Conservation (phyloP, 352 stramenopile genomes). For the Halophytophthora polymorphica region DNA sequence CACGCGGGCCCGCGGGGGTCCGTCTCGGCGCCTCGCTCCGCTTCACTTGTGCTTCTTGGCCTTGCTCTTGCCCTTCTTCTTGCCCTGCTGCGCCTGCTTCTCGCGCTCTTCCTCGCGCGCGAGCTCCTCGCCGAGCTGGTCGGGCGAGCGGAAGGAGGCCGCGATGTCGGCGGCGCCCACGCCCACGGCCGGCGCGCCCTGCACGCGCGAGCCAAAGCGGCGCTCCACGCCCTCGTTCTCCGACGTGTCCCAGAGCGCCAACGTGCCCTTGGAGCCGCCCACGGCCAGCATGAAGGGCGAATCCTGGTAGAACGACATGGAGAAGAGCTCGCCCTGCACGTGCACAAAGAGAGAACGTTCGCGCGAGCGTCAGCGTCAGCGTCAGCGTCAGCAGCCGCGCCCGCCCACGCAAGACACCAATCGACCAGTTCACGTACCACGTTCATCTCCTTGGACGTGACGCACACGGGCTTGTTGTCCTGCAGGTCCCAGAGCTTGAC, state of each 20-base stretch:
- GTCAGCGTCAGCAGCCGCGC: too few species aligned
- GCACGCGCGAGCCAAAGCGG: conserved; percentile 75
- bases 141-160: conserved; percentile 68
- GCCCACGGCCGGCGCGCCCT: conserved; percentile 23
- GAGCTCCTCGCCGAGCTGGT: conserved; percentile 77
- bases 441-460: conserved; percentile 92
- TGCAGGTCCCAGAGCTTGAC: conserved; percentile 97
- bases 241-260: conserved; percentile 89
- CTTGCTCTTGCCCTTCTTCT: conserved; percentile 51
- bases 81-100: conserved; percentile 35
- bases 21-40: too few species aligned
- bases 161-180: conserved; percentile 49
- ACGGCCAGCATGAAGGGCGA: conserved; percentile 87
- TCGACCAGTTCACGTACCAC: too few species aligned
- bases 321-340: conserved; percentile 84
- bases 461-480: conserved; percentile 63
- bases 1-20: too few species aligned
- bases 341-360: conserved; percentile 10
- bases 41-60: conserved; percentile 31
- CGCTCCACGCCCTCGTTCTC: conserved; percentile 86
- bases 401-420: too few species aligned
- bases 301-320: conserved; percentile 89
- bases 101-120: conserved; percentile 66
- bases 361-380: background rate
- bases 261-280: conserved; percentile 84